Base-by-base conservation (phyloP, 2,329 filamentous ascomycete genomes). In the Trichoderma arundinaceum region DNA sequence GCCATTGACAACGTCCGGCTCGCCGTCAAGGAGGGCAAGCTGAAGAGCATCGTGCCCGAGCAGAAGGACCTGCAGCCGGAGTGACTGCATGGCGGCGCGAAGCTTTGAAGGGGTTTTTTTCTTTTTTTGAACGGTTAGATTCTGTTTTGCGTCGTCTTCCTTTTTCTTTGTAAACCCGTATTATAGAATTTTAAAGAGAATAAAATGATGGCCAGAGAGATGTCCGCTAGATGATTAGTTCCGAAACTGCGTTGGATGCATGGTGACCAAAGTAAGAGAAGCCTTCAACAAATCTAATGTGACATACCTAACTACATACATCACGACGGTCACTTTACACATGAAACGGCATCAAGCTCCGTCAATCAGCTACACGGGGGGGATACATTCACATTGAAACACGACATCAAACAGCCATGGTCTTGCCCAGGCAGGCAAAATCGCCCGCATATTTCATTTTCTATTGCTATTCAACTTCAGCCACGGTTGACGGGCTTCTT, bases 1-100 rank as follows among this genome's bases (percentile, higher is more conserved):
- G 84, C 86, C 44, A 88, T 94, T 70, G 83, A 82, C 35, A 94
- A 95, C 73, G 83, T 93, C 38, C 81, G 83, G 22, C 77, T 81
- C 69, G 91, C 88, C 1, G 70, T 94, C 6, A 81, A 85, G 69
- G 82, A 82, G 56, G 88, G 88, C 0, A 85, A 81, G 69, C 74
- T 94, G 72, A 86, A 84, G 74, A 91, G 84, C 68, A 85, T 89
- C 19, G 90, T 94, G n/a, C 84, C 86, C 1, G 92, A 94, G 78
- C 91, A 94, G 77, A 78, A 72, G 68, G 67, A 72, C 4, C 66
- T 66, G 56, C 22, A 28, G 22, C 49, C 38, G 41, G 49, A 28
- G n/a, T 66, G 56, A 56, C 44, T 59, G 13, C 19, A 43, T 43
- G 48, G 19, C 9, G 10, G 61, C 4, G 33, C 35, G 19, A 61